phyloP scores from a whole-genome alignment of 2,329 filamentous ascomycete genomes.

The Colletotrichum melonis region DNA sequence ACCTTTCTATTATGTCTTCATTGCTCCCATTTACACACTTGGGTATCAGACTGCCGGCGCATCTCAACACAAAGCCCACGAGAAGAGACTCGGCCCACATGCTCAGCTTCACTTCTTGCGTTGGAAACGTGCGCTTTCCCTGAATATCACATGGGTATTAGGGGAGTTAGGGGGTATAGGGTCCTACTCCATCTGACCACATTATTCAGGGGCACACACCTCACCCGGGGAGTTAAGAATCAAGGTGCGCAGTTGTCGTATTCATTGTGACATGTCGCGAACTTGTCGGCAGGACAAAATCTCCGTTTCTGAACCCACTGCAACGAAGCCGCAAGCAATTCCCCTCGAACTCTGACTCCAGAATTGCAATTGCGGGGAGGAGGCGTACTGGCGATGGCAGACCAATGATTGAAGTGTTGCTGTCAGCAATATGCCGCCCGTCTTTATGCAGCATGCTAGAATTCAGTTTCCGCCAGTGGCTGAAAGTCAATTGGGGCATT shows the following conservation, averaged over 20 bases:
- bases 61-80: background rate
- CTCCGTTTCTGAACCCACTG: too few species aligned
- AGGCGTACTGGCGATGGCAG: background rate
- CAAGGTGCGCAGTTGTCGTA: background rate
- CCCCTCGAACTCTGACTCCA: background rate
- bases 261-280: background rate
- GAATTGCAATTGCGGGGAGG: background rate
- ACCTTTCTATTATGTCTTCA: background rate
- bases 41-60: background rate
- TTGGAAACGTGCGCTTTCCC: too few species aligned
- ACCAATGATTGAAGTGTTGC: background rate
- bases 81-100: background rate
- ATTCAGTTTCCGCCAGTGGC: background rate
- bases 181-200: background rate
- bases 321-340: too few species aligned
- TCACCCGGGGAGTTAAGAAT: background rate
- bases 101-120: too few species aligned
- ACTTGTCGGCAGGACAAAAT: background rate
- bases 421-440: background rate
- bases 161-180: background rate
- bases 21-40: background rate
- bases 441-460: background rate
- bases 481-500: background rate
- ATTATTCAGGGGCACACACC: background rate
- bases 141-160: too few species aligned